Evolutionary conservation across 495 filamentous ascomycete genomes (phyloP).

Genomic region (Copromyces sp.): DNA sequence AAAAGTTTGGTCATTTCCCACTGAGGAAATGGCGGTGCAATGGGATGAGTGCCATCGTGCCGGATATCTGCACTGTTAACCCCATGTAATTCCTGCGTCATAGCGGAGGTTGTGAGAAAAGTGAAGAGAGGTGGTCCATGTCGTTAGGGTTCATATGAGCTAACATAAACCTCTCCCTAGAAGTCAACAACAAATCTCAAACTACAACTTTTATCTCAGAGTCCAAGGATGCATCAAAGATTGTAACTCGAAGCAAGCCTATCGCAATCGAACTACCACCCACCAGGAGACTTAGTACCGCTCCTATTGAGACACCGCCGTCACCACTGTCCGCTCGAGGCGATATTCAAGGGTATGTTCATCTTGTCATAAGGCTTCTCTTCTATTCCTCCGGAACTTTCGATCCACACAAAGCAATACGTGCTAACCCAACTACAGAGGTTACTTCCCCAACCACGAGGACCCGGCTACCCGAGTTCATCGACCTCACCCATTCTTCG

Average conservation of each 20-base stretch:
- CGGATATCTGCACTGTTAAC: neutral
- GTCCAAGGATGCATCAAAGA: neutral
- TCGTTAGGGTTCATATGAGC: neutral
- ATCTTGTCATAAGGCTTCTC: neutral
- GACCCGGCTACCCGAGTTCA: slow-evolving; percentile 27
- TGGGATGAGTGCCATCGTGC: neutral
- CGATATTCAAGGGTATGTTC: slow-evolving; percentile 39
- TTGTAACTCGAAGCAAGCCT: slow-evolving; percentile 23
- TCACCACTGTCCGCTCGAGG: slow-evolving; percentile 39
- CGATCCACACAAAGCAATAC: neutral
- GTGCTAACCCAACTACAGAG: slow-evolving; percentile 18
- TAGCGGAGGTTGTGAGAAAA: neutral
- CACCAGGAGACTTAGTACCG: slow-evolving; percentile 19
- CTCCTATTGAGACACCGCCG: slow-evolving; percentile 28
- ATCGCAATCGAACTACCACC: slow-evolving; percentile 37
- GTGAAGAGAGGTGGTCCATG: neutral
- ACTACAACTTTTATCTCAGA: neutral
- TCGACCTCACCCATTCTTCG: slow-evolving; percentile 30
- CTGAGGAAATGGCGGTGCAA: neutral
- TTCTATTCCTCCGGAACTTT: neutral
- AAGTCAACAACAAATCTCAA: neutral
- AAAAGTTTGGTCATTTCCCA: neutral
- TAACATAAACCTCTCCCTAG: neutral
- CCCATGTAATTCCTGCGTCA: neutral
- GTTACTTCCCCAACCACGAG: slow-evolving; percentile 44